Percentiles rank a stretch among this genome's conserved stretches.
Evolutionary conservation across 1,284 basidiomycete genomes (phyloP).

Genomic region (Boletus smithii): DNA sequence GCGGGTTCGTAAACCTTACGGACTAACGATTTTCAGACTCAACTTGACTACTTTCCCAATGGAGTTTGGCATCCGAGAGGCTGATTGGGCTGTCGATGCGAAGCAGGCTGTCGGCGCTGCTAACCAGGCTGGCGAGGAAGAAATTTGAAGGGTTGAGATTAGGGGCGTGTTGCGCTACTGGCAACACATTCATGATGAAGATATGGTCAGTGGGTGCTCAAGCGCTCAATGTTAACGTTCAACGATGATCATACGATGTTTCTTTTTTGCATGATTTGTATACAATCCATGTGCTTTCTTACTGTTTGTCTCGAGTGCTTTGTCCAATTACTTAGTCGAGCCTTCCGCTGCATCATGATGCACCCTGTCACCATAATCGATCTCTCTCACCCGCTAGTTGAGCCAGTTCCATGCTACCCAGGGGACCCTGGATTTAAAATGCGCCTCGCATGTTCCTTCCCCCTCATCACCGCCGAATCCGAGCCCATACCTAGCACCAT

Average conservation of each 20-base stretch:
- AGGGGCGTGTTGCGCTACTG: too few species aligned
- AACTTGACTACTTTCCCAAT: constrained; percentile 52
- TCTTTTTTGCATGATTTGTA: too few species aligned
- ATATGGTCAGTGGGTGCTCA: too few species aligned
- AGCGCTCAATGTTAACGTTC: too few species aligned
- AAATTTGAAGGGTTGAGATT: neutral
- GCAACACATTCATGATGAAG: too few species aligned
- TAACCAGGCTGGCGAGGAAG: neutral
- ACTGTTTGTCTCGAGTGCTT: too few species aligned
- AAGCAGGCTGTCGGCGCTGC: too few species aligned
- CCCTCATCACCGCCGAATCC: constrained; percentile 5
- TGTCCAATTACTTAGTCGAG: too few species aligned
- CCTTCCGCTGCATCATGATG: too few species aligned
- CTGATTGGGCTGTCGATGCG: constrained; percentile 11
- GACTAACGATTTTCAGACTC: constrained; percentile 54
- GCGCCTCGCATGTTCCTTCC: constrained; percentile 14
- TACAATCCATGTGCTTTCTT: too few species aligned
- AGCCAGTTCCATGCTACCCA: constrained; percentile 29
- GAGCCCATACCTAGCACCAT: neutral
- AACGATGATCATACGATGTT: too few species aligned
- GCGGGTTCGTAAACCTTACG: neutral
- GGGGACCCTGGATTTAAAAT: constrained; percentile 30
- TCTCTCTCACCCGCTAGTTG: constrained; percentile 26
- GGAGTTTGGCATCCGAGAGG: constrained; percentile 36
- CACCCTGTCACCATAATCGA: constrained; percentile 21